Evolutionary conservation across 2,329 filamentous ascomycete genomes (phyloP), one percentile per base, ranked within the genome.

Genomic region (Pseudocercospora vitis): DNA sequence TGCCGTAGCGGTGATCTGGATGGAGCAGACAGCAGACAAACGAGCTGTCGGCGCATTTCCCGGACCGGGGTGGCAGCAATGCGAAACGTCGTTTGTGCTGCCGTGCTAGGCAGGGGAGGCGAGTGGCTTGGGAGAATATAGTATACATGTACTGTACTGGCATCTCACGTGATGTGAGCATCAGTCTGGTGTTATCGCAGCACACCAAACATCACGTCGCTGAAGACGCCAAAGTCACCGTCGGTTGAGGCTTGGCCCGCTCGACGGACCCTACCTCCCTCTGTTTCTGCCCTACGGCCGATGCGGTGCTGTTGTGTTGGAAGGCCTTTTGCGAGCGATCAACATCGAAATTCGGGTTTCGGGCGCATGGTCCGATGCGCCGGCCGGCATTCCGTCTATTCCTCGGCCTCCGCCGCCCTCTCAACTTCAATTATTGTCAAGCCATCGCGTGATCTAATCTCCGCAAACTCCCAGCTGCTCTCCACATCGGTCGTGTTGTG

Each of bases 21-120:
- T n/a, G n/a, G n/a, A n/a, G n/a, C n/a, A n/a, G n/a, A 44, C 24
- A 46, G 16, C 12, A 39, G 33, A 18, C 16, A n/a, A 29, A 18
- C 2, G 23, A 29, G 19, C 19, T 40, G 37, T 40, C 37, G 50
- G 29, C 18, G 40, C 26, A 42, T 52, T 55, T 47, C 39, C 48
- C 31, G 18, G 48, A 33, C 48, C 28, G 28, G 33, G 33, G 26
- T 50, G 11, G 52, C 32, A 40, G 52, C 28, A 53, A 49, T 53
- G 51, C 33, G 48, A 48, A 49, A 42, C 46, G 37, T 11, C 35
- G 35, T 39, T 19, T 39, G 37, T 23, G 23, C 8, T 19, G 37
- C 37, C n/a, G 33, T 37, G 33, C 16, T n/a, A 37, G 33, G 33
- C 33, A n/a, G 33, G 16, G 4, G 21, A 19, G 19, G 35, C 16